Evolutionary conservation across 2,329 filamentous ascomycete genomes (phyloP), one percentile per base, ranked within the genome.

Genomic region (Dactylellina sp.): DNA sequence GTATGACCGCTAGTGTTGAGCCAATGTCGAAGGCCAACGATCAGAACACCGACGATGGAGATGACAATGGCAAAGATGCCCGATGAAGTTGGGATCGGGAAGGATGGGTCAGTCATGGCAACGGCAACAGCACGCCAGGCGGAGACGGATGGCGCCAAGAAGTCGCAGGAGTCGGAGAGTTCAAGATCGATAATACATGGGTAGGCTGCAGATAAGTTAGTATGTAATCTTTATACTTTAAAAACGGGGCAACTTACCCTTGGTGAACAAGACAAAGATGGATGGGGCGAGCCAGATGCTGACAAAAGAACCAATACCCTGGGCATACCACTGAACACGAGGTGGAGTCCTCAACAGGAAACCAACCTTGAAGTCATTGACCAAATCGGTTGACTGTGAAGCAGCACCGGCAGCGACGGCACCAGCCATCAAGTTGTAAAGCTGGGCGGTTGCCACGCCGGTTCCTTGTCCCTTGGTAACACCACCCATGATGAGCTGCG

Each of bases 271-370:
- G 35, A 89, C 85, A 78, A 90, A 91, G 76, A 91, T 84, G 7
- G 86, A 88, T 0, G 88, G 88, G 0, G 88, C 87, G 11, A 91
- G 81, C 81, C 89, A 89, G 76, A 89, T 83, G n/a, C 88, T 85
- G 52, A 89, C 84, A 32, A 89, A 79, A 7, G 86, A 86, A 25
- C 88, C 88, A 12, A 89, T 80, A 44, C 83, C 84, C 80, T 91
- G 89, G 0, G 88, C 88, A 76, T 88, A 83, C 83, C 88, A 91
- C 80, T 91, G 89, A 79, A 88, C 84, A 71, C 85, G 84, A 0
- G 89, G 88, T 0, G 88, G 85, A 0, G 88, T 90, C 75, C 85
- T 83, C 61, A 91, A 85, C 2, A 91, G 83, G 83, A 89, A 90
- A 2, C 88, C 89, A 42, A 88, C 87, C 35, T 88, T 85, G 84